Evolutionary conservation across 306 rosid genomes (phyloP).

Genomic region (Fragaria vesca): DNA sequence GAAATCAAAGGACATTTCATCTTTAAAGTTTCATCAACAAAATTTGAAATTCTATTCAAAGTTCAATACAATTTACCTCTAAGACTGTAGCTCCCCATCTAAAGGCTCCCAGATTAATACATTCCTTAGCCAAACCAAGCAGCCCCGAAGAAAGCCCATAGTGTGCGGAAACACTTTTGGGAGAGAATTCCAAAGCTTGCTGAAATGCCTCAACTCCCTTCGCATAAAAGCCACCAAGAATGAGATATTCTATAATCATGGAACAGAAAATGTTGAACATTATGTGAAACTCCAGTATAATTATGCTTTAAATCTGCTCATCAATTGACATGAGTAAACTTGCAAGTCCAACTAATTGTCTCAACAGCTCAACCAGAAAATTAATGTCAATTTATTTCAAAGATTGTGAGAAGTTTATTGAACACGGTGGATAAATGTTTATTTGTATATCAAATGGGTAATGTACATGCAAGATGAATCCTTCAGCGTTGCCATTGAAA

Average conservation of each 20-base stretch:
- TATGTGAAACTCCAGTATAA: neutral
- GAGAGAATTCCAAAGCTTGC: conserved; percentile 69
- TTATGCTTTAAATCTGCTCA: neutral
- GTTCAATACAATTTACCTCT: conserved; percentile 51
- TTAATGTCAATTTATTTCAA: neutral
- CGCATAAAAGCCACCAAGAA: conserved; percentile 29
- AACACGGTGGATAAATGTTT: neutral
- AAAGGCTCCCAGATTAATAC: conserved; percentile 70
- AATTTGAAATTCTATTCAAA: conserved; percentile 10
- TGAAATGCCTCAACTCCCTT: conserved; percentile 89
- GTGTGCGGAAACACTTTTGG: conserved; percentile 65
- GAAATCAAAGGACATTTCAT: conserved; percentile 32
- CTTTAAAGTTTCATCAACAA: conserved; percentile 19
- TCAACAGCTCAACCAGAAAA: neutral
- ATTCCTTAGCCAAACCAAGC: conserved; percentile 77
- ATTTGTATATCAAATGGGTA: neutral
- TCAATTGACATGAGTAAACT: neutral
- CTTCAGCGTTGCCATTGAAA: neutral
- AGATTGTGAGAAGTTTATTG: neutral
- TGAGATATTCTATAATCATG: conserved; percentile 3
- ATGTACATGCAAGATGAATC: neutral
- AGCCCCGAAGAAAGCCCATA: conserved; percentile 87
- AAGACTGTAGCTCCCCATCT: conserved; percentile 77
- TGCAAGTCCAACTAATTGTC: conserved; percentile 5
- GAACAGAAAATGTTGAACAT: conserved; percentile 7